A percentile compares a stretch with the other conserved stretches of the same genome.
Conservation (phyloP, 306 rosid species). For the Cicer yamashitae region DNA sequence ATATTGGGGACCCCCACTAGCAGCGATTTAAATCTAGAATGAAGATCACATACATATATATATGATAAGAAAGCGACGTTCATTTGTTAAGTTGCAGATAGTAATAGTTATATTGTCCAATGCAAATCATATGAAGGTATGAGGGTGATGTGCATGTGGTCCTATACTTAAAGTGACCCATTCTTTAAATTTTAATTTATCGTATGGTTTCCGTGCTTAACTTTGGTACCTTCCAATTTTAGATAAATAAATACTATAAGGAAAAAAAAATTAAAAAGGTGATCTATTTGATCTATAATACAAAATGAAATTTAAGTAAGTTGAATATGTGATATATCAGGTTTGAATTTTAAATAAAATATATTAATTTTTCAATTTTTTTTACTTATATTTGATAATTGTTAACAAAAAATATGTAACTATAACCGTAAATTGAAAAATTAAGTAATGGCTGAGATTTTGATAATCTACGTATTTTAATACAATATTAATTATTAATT, state of each 20-base stretch:
- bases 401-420: no score
- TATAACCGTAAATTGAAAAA: no score
- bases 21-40: neutral
- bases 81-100: neutral
- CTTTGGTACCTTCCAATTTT: neutral
- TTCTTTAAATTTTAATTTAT: neutral
- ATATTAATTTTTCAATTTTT: no score
- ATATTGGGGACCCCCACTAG: neutral
- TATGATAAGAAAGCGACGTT: neutral
- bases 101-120: neutral
- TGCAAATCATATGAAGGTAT: slow-evolving; percentile 11
- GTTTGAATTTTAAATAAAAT: no score
- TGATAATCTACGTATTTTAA: neutral
- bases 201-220: slow-evolving; percentile 3
- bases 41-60: neutral
- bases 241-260: no score
- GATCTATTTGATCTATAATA: no score
- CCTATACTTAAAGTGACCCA: neutral
- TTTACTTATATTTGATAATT: no score
- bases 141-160: neutral
- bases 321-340: no score
- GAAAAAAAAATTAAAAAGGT: no score
- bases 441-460: neutral
- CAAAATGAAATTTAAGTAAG: no score
- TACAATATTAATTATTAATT: neutral